Percentiles rank a stretch among this genome's conserved stretches.
Evolutionary conservation across 352 stramenopile genomes (phyloP).

Genomic region (Phytophthora fragariaefolia): DNA sequence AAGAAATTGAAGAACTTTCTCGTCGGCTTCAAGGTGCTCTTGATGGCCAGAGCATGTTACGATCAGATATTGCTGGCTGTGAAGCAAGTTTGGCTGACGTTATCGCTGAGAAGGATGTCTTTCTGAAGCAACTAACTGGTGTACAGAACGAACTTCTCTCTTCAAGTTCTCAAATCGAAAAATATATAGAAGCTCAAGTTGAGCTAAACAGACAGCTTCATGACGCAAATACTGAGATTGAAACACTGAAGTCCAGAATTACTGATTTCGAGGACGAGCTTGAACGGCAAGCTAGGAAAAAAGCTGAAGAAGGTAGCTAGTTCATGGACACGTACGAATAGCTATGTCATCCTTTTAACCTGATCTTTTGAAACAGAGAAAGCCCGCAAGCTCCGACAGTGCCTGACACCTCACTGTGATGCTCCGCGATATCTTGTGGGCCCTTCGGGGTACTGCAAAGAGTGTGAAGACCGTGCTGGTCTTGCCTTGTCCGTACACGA

Average conservation of each 20-base stretch:
- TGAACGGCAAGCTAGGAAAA: constrained; percentile 43
- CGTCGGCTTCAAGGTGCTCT: constrained; percentile 20
- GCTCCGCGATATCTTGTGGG: constrained; percentile 69
- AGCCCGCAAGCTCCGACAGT: constrained; percentile 53
- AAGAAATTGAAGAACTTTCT: constrained; percentile 42
- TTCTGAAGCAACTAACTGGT: constrained; percentile 2
- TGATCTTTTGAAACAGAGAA: constrained; percentile 39
- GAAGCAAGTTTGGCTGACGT: constrained; percentile 9
- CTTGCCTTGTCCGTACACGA: constrained; percentile 7
- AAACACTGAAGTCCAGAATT: constrained; percentile 37
- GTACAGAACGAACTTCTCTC: constrained; percentile 7
- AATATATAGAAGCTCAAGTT: constrained; percentile 15
- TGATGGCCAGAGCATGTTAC: constrained; percentile 9
- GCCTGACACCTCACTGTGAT: constrained; percentile 74
- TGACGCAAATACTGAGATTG: constrained; percentile 26
- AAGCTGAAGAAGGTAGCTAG: constrained; percentile 42
- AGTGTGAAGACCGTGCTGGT: constrained; percentile 49
- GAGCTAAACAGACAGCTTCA: constrained; percentile 33
- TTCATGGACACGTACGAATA: neutral
- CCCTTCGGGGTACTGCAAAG: constrained; percentile 65
- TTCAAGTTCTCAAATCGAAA: constrained; percentile 14
- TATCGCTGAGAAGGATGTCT: constrained; percentile 19
- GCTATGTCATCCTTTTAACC: too few relatives aligned
- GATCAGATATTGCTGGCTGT: constrained; percentile 8
- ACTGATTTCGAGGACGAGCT: constrained; percentile 54